Evolutionary conservation across 2,329 filamentous ascomycete genomes (phyloP).

Genomic region (Scolecobasidium constrictum): DNA sequence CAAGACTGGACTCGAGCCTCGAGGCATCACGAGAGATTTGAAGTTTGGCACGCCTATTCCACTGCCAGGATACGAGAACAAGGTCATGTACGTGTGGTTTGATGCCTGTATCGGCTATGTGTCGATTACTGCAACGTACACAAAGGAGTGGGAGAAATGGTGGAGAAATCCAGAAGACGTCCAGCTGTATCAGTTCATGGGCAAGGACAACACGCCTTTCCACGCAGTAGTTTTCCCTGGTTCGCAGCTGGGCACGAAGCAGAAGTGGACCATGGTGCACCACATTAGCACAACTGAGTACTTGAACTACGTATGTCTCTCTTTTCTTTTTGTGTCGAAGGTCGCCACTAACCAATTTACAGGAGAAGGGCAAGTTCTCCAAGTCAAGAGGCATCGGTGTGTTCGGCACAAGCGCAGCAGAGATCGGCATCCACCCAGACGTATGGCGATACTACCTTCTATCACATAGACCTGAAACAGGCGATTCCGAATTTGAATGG

Average conservation of each 20-base stretch:
- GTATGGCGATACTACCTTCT: slow-evolving; percentile 94
- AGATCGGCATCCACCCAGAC: slow-evolving; percentile 72
- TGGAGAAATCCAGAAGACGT: slow-evolving; percentile 87
- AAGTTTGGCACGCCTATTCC: slow-evolving; percentile 71
- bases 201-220: slow-evolving; percentile 82
- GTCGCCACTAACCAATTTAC: no score
- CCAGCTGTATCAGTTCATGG: slow-evolving; percentile 88
- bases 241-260: slow-evolving; percentile 70
- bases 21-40: slow-evolving; percentile 85
- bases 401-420: slow-evolving; percentile 79
- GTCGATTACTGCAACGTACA: slow-evolving; percentile 90
- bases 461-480: slow-evolving; percentile 71
- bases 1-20: slow-evolving; percentile 70
- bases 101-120: slow-evolving; percentile 89
- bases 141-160: slow-evolving; percentile 83
- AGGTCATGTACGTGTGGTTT: slow-evolving; percentile 90
- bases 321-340: no score
- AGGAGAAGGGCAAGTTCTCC: neutral
- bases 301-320: slow-evolving; percentile 28
- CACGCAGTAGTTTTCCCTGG: slow-evolving; percentile 88
- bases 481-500: slow-evolving; percentile 88
- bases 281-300: slow-evolving; percentile 80
- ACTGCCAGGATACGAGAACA: slow-evolving; percentile 52
- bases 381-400: slow-evolving; percentile 55
- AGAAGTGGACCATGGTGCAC: slow-evolving; percentile 84